phyloP scores from a whole-genome alignment of 164 flowering plant species.

The Sextonia rubra region DNA sequence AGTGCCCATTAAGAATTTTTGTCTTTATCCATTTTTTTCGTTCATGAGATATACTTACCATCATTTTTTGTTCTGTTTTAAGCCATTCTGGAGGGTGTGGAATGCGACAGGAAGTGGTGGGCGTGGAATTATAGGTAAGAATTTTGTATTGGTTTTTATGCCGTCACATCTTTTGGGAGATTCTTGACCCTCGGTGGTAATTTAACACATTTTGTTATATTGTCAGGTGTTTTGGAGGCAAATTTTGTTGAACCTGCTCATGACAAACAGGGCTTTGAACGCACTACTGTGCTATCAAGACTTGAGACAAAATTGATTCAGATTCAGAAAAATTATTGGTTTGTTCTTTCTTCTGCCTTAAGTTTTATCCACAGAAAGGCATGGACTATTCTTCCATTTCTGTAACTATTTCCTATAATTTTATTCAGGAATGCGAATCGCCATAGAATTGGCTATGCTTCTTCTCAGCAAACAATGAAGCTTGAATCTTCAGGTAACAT shows the following conservation, averaged over 20 bases:
- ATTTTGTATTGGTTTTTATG: background rate
- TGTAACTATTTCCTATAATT: background rate
- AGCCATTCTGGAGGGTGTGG: slow-evolving; percentile 99
- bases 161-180: too few relatives aligned
- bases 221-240: slow-evolving; percentile 87
- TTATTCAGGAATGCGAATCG: slow-evolving; percentile 46
- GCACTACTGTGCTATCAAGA: slow-evolving; percentile 80
- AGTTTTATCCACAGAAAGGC: background rate
- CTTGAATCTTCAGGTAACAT: too few relatives aligned
- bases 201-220: background rate
- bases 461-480: slow-evolving; percentile 31
- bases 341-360: slow-evolving; percentile 13
- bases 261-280: slow-evolving; percentile 98
- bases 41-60: too few relatives aligned
- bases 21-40: too few relatives aligned
- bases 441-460: slow-evolving; percentile 78
- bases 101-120: slow-evolving; percentile 94
- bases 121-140: slow-evolving; percentile 85
- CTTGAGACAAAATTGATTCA: slow-evolving; percentile 60
- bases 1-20: too few relatives aligned
- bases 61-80: slow-evolving; percentile 11
- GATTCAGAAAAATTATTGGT: slow-evolving; percentile 88
- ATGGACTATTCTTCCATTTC: background rate
- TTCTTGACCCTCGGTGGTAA: too few relatives aligned
- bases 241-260: slow-evolving; percentile 99